Conservation (phyloP, 2,329 filamentous ascomycete species). For the Neopestalotiopsis sp. region DNA sequence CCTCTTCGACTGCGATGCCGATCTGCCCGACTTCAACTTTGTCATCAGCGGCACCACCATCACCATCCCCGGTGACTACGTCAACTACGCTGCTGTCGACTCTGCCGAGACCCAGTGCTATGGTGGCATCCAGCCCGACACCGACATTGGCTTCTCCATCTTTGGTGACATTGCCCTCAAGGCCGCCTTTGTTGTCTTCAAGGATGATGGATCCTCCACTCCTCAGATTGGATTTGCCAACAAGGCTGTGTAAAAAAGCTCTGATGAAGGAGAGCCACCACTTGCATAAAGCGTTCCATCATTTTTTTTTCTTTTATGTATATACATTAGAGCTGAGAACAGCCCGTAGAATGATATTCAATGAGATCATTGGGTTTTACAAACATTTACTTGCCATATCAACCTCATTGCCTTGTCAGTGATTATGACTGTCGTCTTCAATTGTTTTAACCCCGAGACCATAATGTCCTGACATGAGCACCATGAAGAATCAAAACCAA, state of each 20-base stretch:
- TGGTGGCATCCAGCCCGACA: constrained; percentile 57
- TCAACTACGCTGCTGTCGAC: constrained; percentile 55
- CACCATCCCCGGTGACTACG: constrained; percentile 54
- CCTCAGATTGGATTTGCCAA: constrained; percentile 17
- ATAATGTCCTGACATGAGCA: background rate
- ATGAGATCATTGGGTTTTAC: constrained; percentile 1
- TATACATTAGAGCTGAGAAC: constrained; percentile 5
- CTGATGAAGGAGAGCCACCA: background rate
- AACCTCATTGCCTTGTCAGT: background rate
- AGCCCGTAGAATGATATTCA: background rate
- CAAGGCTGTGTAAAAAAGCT: constrained; percentile 9
- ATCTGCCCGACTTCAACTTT: constrained; percentile 56
- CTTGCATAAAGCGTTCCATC: constrained; percentile 4
- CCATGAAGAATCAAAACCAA: background rate
- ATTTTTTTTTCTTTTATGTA: background rate
- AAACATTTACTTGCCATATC: background rate
- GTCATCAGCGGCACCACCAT: constrained; percentile 52
- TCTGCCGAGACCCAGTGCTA: constrained; percentile 57
- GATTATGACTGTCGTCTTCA: no score
- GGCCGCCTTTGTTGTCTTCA: constrained; percentile 24
- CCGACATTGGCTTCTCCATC: constrained; percentile 24
- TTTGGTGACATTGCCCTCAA: constrained; percentile 24
- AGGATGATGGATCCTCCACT: constrained; percentile 16
- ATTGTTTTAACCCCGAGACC: background rate
- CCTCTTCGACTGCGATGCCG: constrained; percentile 55